Evolutionary conservation across 768 basidiomycete genomes (phyloP), one percentile per base, ranked within the genome.

Genomic region (Amanita jacksonii): DNA sequence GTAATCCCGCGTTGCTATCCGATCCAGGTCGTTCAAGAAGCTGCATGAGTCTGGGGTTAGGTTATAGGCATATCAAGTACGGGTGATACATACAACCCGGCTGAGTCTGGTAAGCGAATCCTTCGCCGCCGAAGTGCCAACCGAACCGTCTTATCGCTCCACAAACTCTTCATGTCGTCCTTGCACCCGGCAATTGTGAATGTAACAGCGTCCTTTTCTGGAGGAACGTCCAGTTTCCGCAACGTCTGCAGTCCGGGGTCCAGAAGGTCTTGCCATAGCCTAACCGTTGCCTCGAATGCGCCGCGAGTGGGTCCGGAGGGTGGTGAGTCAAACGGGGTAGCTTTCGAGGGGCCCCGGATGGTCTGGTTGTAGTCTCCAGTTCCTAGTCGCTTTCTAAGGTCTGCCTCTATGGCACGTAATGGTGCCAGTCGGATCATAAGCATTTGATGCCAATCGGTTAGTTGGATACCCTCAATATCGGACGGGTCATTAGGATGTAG

Each of bases 21-120:
- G 77, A 32, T 74, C 72, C 10, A 85, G 56, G 48, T 84, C 75
- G 51, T 81, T 71, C 50, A 88, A 59, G 59, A 87, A 87, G 55
- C 82, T 84, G 48, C 23, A 45, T 28, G 42, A 13, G 16, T 19
- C 46, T 24, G 35, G 30, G 38, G 32, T 33, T 43, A 24, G 16
- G 23, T 22, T 1, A 36, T 12, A 24, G 13, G 23, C 12, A 12
- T 15, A 15, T 36, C 6, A 19, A 16, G 3, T 41, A 35, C 45
- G 33, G 22, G 28, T 30, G 20, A 43, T 46, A 54, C 81, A 53
- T 55, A 84, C 82, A 86, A 85, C 41, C 74, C 76, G 2, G 81
- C 74, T 0, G 77, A 72, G 46, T 85, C 82, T 20, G 76, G 74
- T 25, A 84, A 58, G 20, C 69, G 66, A 16, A 82, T 53, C 40